phyloP scores from a whole-genome alignment of 2,329 filamentous ascomycete species.

The Colletotrichum sp. region DNA sequence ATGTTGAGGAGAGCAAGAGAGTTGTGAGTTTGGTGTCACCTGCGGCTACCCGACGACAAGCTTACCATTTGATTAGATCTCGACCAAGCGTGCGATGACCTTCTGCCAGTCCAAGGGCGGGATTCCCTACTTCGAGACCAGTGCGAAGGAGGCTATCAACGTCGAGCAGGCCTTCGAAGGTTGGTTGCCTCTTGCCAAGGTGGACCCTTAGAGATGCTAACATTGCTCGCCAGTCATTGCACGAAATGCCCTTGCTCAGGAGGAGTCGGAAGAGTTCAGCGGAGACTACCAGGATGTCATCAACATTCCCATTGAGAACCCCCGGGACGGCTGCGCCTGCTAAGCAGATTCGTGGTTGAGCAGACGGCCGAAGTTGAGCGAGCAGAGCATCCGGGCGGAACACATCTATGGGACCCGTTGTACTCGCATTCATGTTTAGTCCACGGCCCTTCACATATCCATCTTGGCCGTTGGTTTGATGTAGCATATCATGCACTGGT shows the following conservation, averaged over 20 bases:
- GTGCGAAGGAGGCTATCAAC: slow-evolving; percentile 97
- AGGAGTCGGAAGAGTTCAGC: slow-evolving; percentile 97
- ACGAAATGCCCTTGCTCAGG: slow-evolving; percentile 91
- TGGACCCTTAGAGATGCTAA: slow-evolving; percentile 7
- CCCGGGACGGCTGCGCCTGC: slow-evolving; percentile 92
- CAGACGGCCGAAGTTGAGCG: not conserved
- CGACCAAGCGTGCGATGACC: slow-evolving; percentile 92
- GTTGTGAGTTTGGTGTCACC: slow-evolving; percentile 61
- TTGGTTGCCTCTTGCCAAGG: slow-evolving; percentile 33
- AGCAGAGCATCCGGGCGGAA: not conserved
- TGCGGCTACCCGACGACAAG: not conserved
- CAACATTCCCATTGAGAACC: slow-evolving; percentile 95
- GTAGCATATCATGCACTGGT: slow-evolving; percentile 25
- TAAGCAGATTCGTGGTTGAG: slow-evolving; percentile 49
- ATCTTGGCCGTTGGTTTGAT: slow-evolving; percentile 22
- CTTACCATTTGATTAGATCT: slow-evolving; percentile 64
- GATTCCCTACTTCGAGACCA: slow-evolving; percentile 99
- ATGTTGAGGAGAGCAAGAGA: slow-evolving; percentile 96
- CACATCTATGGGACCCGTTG: not conserved
- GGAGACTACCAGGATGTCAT: slow-evolving; percentile 98
- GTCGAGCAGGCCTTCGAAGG: slow-evolving; percentile 83
- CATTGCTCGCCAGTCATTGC: slow-evolving; percentile 75
- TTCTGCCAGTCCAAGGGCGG: slow-evolving; percentile 98
- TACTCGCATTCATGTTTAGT: slow-evolving; percentile 17
- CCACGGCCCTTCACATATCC: slow-evolving; percentile 17